A percentile compares a stretch with the other conserved stretches of the same genome.
phyloP scores from a whole-genome alignment of 2,329 filamentous ascomycete genomes.

The Apiospora rasikravindrae region DNA sequence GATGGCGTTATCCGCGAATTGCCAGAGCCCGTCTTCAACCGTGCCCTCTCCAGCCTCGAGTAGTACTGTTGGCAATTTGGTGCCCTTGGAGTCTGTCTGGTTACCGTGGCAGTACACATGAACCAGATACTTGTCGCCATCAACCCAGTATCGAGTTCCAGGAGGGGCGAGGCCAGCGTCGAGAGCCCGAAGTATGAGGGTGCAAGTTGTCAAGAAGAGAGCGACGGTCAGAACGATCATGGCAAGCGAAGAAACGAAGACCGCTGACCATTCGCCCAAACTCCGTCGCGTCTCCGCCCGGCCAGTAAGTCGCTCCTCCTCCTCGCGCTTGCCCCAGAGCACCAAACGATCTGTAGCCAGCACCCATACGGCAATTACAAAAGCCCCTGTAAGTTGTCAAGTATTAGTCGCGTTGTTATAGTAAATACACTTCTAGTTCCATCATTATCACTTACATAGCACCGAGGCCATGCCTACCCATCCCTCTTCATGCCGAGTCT shows the following conservation, averaged over 20 bases:
- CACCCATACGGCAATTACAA: conserved; percentile 79
- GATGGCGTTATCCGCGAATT: conserved; percentile 77
- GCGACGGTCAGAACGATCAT: conserved; percentile 72
- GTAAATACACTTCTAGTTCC: neutral
- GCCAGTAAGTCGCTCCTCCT: conserved; percentile 91
- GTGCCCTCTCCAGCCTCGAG: conserved; percentile 84
- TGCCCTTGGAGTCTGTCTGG: conserved; percentile 58
- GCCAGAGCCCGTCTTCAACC: conserved; percentile 78
- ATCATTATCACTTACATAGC: conserved; percentile 54
- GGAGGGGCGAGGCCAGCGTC: conserved; percentile 77
- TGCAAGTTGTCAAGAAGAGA: conserved; percentile 77
- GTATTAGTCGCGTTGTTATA: neutral
- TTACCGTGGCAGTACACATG: conserved; percentile 88
- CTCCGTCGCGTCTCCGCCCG: conserved; percentile 84
- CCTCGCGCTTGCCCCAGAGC: conserved; percentile 88
- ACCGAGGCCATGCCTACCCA: conserved; percentile 90
- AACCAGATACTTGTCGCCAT: conserved; percentile 82
- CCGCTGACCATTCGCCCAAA: conserved; percentile 81
- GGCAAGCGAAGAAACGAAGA: conserved; percentile 75
- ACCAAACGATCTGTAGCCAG: conserved; percentile 82
- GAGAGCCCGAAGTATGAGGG: conserved; percentile 77
- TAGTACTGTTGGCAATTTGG: conserved; percentile 76
- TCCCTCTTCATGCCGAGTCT: conserved; percentile 81
- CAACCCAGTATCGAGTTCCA: conserved; percentile 80
- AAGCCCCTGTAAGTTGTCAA: conserved; percentile 58